Evolutionary conservation across 805 yeast species (phyloP).

Genomic region (Cyberlindnera nakhonratchasimensis): DNA sequence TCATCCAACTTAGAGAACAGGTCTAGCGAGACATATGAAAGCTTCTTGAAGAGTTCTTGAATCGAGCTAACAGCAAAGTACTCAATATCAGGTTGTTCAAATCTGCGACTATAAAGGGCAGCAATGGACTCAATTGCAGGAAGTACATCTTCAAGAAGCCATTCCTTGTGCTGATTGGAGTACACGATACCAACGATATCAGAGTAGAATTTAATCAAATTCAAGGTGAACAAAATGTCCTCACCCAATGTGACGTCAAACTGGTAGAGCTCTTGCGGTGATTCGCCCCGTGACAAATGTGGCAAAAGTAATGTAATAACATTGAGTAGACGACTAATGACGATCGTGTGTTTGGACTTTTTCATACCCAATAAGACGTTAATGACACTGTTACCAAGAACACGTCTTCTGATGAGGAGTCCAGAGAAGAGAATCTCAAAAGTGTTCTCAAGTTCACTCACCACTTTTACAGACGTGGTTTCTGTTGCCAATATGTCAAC

Average conservation of each 20-base stretch:
- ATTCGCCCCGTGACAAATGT: conserved; percentile 14
- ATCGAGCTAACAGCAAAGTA: conserved; percentile 18
- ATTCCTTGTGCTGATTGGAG: conserved; percentile 13
- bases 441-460: conserved; percentile 22
- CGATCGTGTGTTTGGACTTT: conserved; percentile 1
- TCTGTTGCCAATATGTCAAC: conserved; percentile 9
- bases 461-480: conserved; percentile 12
- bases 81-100: conserved; percentile 15
- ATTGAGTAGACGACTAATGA: conserved; percentile 16
- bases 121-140: conserved; percentile 15
- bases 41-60: conserved; percentile 14
- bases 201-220: conserved; percentile 19
- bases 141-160: conserved; percentile 18
- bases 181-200: conserved; percentile 17
- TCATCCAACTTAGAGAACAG: conserved; percentile 11
- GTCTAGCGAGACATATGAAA: conserved; percentile 17
- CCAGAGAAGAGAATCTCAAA: conserved; percentile 16
- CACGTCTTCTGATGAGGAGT: conserved; percentile 20
- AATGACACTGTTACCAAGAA: conserved; percentile 16
- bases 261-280: conserved; percentile 13
- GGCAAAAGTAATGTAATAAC: conserved; percentile 17
- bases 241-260: conserved; percentile 10
- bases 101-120: conserved; percentile 13
- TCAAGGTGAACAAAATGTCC: conserved; percentile 18
- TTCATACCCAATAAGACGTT: conserved; percentile 11